Evolutionary conservation across 129 eudicot genomes (phyloP), one percentile per base, ranked within the genome.

Genomic region (Helianthus annuus): DNA sequence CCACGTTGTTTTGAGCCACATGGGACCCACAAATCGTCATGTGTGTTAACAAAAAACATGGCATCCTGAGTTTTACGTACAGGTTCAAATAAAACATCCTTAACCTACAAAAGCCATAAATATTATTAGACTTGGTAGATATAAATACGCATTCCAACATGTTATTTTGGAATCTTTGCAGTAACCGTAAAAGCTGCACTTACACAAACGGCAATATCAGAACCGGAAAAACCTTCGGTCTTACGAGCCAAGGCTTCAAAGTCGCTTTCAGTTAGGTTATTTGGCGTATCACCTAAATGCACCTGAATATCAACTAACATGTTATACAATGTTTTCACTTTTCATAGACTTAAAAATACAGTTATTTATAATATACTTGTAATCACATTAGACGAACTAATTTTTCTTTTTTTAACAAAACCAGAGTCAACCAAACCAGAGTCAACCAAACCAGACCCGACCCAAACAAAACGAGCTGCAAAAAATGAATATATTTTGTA

Each of bases 61-160:
- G 99, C 99, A 81, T 95, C 99, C 76, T 95, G 99, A 6, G 99
- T 95, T 83, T 95, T 95, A 34, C 99, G 97, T 48, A 95, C 97
- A 19, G 99, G 99, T 86, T 95, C 99, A 75, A 95, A 95, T 40
- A 95, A 84, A 46, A 95, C 99, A 79, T 95, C 99, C 79, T 95
- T 91, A 49, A 95, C 99, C 99, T 95, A 71, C 69, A 65, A 52
- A 64, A 71, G 3, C 66, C 59, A 83, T 38, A 29, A 27, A 74
- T 15, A 59, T 22, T 7, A 63, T 32, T 10, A 70, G 70, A 61
- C 1, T 75, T n/a, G 69, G 55, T 44, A 51, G 7, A 62, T 7
- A 24, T 10, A 42, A 10, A 71, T 7, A 52, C 0, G 40, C 34
- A 42, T 55, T 22, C 48, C 7, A 40, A 17, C 46, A 66, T 53